phyloP scores from a whole-genome alignment of 2,329 filamentous ascomycete species.

The Diaporthe ilicicola region DNA sequence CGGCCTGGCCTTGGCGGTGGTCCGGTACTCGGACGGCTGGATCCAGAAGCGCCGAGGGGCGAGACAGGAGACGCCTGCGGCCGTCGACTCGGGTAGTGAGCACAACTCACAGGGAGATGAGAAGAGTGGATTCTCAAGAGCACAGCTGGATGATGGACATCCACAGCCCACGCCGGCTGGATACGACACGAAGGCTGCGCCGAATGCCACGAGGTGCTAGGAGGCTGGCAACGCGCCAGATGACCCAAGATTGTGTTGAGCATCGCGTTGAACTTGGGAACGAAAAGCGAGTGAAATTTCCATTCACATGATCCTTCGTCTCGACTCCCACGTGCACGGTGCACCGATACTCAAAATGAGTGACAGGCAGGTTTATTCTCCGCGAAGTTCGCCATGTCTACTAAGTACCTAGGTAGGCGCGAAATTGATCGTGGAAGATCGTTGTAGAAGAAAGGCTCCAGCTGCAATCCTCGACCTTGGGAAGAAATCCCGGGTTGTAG shows the following conservation, averaged over 20 bases:
- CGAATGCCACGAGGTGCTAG: not conserved
- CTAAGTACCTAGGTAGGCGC: no score
- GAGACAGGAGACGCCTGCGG: not conserved
- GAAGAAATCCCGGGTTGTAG: no score
- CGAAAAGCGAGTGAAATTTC: not conserved
- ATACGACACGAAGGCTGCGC: not conserved
- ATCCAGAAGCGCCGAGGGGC: slow-evolving; percentile 30
- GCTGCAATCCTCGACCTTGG: no score
- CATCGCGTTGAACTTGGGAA: not conserved
- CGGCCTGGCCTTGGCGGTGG: slow-evolving; percentile 50
- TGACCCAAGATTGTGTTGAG: not conserved
- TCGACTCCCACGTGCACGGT: no score
- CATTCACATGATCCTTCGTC: not conserved
- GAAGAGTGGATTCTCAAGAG: not conserved
- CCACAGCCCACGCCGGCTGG: not conserved
- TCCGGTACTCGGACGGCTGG: slow-evolving; percentile 54
- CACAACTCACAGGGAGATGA: slow-evolving; percentile 7
- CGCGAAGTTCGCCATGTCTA: no score
- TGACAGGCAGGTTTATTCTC: no score
- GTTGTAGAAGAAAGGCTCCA: no score
- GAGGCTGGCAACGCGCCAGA: not conserved
- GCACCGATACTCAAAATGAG: not conserved
- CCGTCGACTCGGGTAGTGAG: not conserved
- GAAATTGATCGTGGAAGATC: no score
- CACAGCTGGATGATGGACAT: not conserved